phyloP scores from a whole-genome alignment of 2,329 filamentous ascomycete genomes.

The Penicillium sp. region DNA sequence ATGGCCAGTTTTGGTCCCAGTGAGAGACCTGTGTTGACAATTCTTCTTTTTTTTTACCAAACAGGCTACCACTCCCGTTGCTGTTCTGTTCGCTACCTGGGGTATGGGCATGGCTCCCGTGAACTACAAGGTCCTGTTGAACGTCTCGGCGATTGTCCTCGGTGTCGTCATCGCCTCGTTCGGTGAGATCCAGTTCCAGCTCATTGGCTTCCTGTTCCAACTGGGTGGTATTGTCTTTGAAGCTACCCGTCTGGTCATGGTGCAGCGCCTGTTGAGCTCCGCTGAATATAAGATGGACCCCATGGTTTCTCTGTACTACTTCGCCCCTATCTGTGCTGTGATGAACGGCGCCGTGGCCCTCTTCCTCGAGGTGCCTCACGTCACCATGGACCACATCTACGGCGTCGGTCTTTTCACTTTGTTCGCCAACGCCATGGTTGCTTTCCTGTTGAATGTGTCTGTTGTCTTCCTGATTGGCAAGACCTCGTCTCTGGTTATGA shows the following conservation, averaged over 20 bases:
- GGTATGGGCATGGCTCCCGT: conserved; percentile 80
- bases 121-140: conserved; percentile 84
- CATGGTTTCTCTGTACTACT: conserved; percentile 87
- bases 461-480: conserved; percentile 84
- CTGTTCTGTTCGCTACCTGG: conserved; percentile 89
- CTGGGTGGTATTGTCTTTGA: conserved; percentile 78
- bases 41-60: background rate
- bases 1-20: background rate
- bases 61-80: conserved; percentile 90
- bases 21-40: background rate
- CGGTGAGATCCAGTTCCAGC: conserved; percentile 89
- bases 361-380: conserved; percentile 68
- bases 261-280: conserved; percentile 77
- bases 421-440: conserved; percentile 71
- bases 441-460: conserved; percentile 77
- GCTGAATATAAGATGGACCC: conserved; percentile 88
- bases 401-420: conserved; percentile 67
- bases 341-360: conserved; percentile 77
- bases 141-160: conserved; percentile 91
- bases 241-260: conserved; percentile 81
- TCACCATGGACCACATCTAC: conserved; percentile 72
- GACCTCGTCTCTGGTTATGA: conserved; percentile 81
- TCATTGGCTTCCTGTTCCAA: conserved; percentile 69
- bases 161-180: conserved; percentile 94
- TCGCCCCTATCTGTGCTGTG: conserved; percentile 78